Conservation (phyloP, 495 filamentous ascomycete species). For the Rostrohypoxylon terebratum region DNA sequence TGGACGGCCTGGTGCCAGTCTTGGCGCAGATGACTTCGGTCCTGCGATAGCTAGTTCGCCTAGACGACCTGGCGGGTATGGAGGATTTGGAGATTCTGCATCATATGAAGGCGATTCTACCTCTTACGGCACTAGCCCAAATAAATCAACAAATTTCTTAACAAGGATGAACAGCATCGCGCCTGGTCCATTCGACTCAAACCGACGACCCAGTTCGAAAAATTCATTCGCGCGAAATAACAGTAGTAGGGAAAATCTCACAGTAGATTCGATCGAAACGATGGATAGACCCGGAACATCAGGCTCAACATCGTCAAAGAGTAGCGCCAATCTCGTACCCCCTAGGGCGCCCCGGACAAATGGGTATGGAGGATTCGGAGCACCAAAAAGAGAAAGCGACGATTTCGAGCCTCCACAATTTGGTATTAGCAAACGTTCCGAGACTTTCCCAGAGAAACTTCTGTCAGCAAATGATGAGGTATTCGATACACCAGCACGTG, state of each 20-base stretch:
- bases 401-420: constrained; percentile 53
- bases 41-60: constrained; percentile 53
- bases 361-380: constrained; percentile 64
- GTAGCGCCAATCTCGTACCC: constrained; percentile 48
- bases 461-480: constrained; percentile 54
- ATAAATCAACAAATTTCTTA: constrained; percentile 62
- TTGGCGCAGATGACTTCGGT: constrained; percentile 52
- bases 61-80: constrained; percentile 56
- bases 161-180: constrained; percentile 73
- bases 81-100: constrained; percentile 62
- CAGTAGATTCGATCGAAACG: constrained; percentile 42
- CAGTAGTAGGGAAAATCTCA: constrained; percentile 39
- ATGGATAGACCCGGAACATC: constrained; percentile 54
- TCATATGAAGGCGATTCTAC: constrained; percentile 58
- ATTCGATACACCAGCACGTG: constrained; percentile 55
- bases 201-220: constrained; percentile 42
- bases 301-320: constrained; percentile 57
- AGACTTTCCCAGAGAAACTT: constrained; percentile 70
- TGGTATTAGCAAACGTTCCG: constrained; percentile 60
- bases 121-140: constrained; percentile 49
- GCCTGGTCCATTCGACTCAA: constrained; percentile 72
- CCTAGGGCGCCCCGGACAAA: constrained; percentile 59
- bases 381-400: constrained; percentile 49
- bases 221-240: constrained; percentile 41
- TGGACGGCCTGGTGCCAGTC: constrained; percentile 52